A percentile compares a stretch with the other conserved stretches of the same genome.
Conservation (phyloP, 2,329 filamentous ascomycete species). For the Colletotrichum lentis region DNA sequence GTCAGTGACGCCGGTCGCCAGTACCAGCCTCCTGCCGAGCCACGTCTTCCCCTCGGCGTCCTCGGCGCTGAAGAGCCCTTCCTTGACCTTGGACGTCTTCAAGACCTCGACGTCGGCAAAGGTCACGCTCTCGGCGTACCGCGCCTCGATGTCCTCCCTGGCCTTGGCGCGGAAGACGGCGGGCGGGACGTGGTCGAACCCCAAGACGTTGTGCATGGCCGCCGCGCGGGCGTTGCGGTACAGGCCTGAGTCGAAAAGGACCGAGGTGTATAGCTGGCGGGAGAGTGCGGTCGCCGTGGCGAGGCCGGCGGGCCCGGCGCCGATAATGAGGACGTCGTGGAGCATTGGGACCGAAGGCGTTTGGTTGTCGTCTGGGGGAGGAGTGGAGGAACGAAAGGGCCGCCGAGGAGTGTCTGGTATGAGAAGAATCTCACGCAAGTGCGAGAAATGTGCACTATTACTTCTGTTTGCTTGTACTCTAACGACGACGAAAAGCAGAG, state of each 20-base stretch:
- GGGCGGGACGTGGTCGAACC: conserved; percentile 51
- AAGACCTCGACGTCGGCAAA: conserved; percentile 45
- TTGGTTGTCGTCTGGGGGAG: neutral
- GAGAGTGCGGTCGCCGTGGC: conserved; percentile 57
- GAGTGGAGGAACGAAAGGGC: neutral
- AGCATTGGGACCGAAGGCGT: conserved; percentile 32
- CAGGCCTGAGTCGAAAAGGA: conserved; percentile 59
- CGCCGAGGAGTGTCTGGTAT: no score
- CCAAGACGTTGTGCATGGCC: conserved; percentile 58
- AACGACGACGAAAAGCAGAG: no score
- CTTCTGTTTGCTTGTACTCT: neutral
- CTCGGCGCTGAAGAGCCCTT: conserved; percentile 47
- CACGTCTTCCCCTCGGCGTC: conserved; percentile 56
- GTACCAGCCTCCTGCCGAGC: conserved; percentile 60
- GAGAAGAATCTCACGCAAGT: conserved; percentile 4
- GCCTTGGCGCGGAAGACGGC: conserved; percentile 48
- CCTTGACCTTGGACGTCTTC: conserved; percentile 43
- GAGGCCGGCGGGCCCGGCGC: conserved; percentile 62
- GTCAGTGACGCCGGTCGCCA: conserved; percentile 64
- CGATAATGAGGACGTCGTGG: conserved; percentile 62
- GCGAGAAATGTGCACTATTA: neutral
- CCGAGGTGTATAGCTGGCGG: conserved; percentile 56
- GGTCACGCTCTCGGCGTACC: conserved; percentile 44
- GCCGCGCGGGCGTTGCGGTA: conserved; percentile 60
- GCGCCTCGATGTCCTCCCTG: conserved; percentile 45